Percentiles rank a stretch among this genome's conserved stretches.
Evolutionary conservation across 257 asterid species (phyloP).

Genomic region (Euphrasia confusa): DNA sequence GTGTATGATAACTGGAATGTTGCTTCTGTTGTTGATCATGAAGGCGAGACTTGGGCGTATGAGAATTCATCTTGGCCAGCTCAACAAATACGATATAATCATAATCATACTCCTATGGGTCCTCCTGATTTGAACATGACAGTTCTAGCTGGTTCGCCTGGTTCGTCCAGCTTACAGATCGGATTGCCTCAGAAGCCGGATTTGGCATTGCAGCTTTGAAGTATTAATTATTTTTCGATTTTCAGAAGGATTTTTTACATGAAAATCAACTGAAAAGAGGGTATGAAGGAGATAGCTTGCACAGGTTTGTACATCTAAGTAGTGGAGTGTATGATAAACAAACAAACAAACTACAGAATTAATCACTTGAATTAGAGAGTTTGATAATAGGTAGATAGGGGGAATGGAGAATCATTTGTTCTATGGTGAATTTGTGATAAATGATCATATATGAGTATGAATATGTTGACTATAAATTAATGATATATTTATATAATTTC

Average conservation of each 20-base stretch:
- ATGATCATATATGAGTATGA: too few species aligned
- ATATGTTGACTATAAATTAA: too few species aligned
- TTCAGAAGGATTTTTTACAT: neutral
- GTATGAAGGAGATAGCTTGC: neutral
- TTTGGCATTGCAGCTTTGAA: conserved; percentile 82
- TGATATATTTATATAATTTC: too few species aligned
- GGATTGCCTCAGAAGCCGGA: conserved; percentile 85
- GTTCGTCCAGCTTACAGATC: conserved; percentile 60
- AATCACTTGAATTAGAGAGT: neutral
- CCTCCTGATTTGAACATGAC: conserved; percentile 71
- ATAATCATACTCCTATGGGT: conserved; percentile 4
- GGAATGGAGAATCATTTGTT: too few species aligned
- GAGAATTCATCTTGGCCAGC: conserved; percentile 25
- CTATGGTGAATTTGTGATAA: too few species aligned
- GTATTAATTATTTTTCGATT: neutral
- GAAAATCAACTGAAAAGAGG: neutral
- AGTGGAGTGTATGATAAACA: too few species aligned
- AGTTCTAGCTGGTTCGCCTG: conserved; percentile 55
- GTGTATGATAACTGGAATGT: conserved; percentile 24
- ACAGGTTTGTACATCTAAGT: conserved; percentile 12
- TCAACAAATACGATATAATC: conserved; percentile 26
- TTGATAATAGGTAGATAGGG: neutral
- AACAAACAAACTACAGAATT: neutral
- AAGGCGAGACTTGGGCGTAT: conserved; percentile 27
- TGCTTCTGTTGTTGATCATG: conserved; percentile 24